Conservation (phyloP, 805 yeast species). For the Vanderwaltozyma verrucispora region DNA sequence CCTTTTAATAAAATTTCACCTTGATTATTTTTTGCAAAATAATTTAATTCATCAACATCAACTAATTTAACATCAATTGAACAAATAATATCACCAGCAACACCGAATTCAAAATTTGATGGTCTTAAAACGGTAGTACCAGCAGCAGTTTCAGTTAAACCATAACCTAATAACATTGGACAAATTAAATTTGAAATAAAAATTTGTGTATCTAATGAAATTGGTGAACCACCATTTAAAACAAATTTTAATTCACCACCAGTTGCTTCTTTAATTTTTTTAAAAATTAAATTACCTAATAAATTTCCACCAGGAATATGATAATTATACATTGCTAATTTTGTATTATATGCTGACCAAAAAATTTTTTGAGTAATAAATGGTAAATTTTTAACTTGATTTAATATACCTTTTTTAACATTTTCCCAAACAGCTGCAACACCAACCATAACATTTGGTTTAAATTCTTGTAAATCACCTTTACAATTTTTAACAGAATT, state of each 20-base stretch:
- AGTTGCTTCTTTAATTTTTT: constrained; percentile 85
- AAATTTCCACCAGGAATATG: constrained; percentile 62
- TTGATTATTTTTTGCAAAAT: constrained; percentile 79
- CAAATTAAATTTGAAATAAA: constrained; percentile 69
- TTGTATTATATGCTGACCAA: constrained; percentile 80
- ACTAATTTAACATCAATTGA: constrained; percentile 79
- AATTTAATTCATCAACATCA: constrained; percentile 86
- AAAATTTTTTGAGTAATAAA: constrained; percentile 64
- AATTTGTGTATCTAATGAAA: constrained; percentile 73
- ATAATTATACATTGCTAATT: constrained; percentile 47
- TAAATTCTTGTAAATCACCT: constrained; percentile 79
- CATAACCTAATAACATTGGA: constrained; percentile 91
- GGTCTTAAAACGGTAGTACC: constrained; percentile 66
- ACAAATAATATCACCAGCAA: constrained; percentile 76
- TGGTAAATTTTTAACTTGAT: constrained; percentile 61
- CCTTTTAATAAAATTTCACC: constrained; percentile 88
- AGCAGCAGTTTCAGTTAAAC: constrained; percentile 93
- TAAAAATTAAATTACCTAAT: constrained; percentile 65
- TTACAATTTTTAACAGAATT: constrained; percentile 71
- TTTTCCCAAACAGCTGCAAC: constrained; percentile 99
- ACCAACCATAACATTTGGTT: constrained; percentile 94
- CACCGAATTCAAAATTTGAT: constrained; percentile 54
- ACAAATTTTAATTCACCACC: constrained; percentile 74
- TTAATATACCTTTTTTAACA: constrained; percentile 81
- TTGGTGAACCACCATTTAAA: constrained; percentile 89